These are phyloP conservation scores for Candida glaebosa DNA, from an alignment of 805 yeast species.

Conservation along the genomic window DNA sequence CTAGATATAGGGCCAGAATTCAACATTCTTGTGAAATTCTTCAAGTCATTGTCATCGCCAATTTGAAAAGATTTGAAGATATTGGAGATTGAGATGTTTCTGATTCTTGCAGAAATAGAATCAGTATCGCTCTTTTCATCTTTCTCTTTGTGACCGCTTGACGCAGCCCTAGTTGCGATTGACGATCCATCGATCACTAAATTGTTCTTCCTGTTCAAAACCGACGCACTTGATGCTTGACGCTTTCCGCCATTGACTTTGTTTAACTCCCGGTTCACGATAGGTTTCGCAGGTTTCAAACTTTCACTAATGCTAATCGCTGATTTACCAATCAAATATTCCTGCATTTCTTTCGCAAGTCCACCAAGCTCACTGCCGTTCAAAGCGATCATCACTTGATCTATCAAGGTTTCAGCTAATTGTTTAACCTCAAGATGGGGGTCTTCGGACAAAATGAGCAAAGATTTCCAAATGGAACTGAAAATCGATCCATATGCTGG, in stretches of 20 bases:
- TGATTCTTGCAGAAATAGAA: conserved; percentile 32
- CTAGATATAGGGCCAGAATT: conserved; percentile 34
- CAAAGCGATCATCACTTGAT: conserved; percentile 61
- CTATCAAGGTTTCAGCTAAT: conserved; percentile 71
- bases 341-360: conserved; percentile 64
- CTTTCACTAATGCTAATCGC: conserved; percentile 36
- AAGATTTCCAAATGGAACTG: conserved; percentile 82
- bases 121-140: conserved; percentile 17
- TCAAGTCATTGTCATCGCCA: conserved; percentile 38
- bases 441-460: conserved; percentile 78
- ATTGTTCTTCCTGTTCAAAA: conserved; percentile 19
- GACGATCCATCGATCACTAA: conserved; percentile 27
- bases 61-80: conserved; percentile 37
- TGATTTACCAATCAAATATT: conserved; percentile 52
- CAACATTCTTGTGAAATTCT: conserved; percentile 34
- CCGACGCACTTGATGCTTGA: conserved; percentile 20
- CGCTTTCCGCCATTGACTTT: conserved; percentile 9
- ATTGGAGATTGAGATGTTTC: conserved; percentile 30
- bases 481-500: conserved; percentile 88
- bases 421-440: conserved; percentile 79
- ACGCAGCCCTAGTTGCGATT: conserved; percentile 25
- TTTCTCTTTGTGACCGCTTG: conserved; percentile 17
- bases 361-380: conserved; percentile 64
- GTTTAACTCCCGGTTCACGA: conserved; percentile 26
- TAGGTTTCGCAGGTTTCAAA: conserved; percentile 40